Percentiles rank a stretch among this genome's conserved stretches.
Evolutionary conservation across 1,284 basidiomycete species (phyloP).

Genomic region (Irpex sp.): DNA sequence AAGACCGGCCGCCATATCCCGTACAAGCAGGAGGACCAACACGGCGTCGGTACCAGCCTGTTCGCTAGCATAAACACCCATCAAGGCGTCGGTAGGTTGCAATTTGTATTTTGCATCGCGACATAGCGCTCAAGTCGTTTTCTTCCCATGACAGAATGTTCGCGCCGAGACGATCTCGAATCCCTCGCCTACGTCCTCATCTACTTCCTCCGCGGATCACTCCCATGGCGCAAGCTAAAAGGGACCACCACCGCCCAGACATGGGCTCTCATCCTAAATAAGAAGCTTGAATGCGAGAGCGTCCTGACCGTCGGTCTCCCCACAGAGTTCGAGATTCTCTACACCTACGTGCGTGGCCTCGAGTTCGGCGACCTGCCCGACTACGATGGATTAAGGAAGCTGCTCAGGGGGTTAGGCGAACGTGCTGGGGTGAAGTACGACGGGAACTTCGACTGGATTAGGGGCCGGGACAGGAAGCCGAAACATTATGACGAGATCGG

Average conservation of each 20-base stretch:
- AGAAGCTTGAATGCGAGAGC: constrained; percentile 58
- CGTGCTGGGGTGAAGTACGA: constrained; percentile 28
- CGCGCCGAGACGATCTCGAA: constrained; percentile 89
- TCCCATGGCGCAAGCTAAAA: constrained; percentile 88
- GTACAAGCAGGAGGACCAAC: constrained; percentile 87
- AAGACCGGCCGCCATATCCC: constrained; percentile 87
- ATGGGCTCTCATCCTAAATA: constrained; percentile 70
- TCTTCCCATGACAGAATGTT: constrained; percentile 54
- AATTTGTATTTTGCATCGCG: not conserved
- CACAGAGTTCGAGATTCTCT: constrained; percentile 84
- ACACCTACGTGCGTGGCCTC: constrained; percentile 81
- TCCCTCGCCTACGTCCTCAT: constrained; percentile 91
- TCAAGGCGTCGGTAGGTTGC: constrained; percentile 72
- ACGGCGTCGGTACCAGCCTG: constrained; percentile 88
- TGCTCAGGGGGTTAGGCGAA: constrained; percentile 62
- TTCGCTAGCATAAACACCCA: constrained; percentile 97
- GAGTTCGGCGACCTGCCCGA: constrained; percentile 91
- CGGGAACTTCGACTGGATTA: constrained; percentile 28
- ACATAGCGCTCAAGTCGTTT: not conserved
- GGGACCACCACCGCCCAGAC: constrained; percentile 77
- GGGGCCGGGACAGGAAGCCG: constrained; percentile 9
- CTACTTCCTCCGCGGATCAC: constrained; percentile 86
- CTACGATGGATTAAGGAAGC: constrained; percentile 80
- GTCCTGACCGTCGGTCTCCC: constrained; percentile 82
- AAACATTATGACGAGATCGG: not conserved